Evolutionary conservation across 2,329 filamentous ascomycete species (phyloP).

Genomic region (Aspergillus sp.): DNA sequence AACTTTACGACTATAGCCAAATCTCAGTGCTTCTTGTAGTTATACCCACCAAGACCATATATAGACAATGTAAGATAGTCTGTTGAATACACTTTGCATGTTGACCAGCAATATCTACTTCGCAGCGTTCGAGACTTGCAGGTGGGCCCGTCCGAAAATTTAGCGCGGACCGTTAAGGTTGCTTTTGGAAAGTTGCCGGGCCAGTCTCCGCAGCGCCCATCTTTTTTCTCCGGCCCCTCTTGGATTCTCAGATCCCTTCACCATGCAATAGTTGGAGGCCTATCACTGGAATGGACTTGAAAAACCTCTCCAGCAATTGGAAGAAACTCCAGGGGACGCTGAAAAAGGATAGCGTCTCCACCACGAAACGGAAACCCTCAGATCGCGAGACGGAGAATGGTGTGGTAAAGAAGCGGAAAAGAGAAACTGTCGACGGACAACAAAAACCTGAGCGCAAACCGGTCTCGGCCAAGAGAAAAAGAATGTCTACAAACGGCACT

Average conservation of each 20-base stretch:
- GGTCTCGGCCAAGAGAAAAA: constrained; percentile 31
- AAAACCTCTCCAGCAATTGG: constrained; percentile 53
- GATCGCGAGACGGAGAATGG: constrained; percentile 35
- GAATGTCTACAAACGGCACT: constrained; percentile 32
- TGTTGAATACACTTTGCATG: not conserved
- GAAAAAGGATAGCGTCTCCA: constrained; percentile 34
- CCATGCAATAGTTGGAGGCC: constrained; percentile 24
- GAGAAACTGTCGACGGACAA: constrained; percentile 22
- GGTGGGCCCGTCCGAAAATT: constrained; percentile 24
- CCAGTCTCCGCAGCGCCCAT: constrained; percentile 22
- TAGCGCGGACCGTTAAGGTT: constrained; percentile 16
- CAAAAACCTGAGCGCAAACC: constrained; percentile 26
- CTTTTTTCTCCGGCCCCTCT: constrained; percentile 21
- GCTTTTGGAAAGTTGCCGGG: constrained; percentile 9
- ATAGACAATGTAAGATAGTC: not conserved
- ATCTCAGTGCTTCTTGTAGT: not conserved
- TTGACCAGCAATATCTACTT: not conserved
- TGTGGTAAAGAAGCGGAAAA: constrained; percentile 37
- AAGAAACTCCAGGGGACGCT: constrained; percentile 53
- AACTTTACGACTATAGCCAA: not conserved
- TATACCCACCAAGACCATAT: not conserved
- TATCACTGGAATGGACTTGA: constrained; percentile 44
- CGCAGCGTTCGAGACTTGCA: constrained; percentile 11
- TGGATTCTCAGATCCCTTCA: constrained; percentile 14
- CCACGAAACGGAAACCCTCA: constrained; percentile 38